Evolutionary conservation across 148 eudicot species (phyloP).

Genomic region (Rheum nobile): DNA sequence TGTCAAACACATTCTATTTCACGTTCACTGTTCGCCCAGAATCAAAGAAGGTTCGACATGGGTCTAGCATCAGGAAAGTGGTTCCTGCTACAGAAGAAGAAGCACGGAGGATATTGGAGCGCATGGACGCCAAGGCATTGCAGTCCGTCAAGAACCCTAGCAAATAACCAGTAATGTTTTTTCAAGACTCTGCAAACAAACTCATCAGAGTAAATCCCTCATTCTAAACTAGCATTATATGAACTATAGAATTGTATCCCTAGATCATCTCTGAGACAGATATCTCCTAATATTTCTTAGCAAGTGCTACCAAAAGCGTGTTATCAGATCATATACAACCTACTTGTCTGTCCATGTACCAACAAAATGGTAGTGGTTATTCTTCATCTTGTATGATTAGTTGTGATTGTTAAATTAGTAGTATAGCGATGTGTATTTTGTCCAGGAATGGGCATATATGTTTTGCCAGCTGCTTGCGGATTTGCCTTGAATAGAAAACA

Average conservation of each 20-base stretch:
- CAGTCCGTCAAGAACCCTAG: conserved; percentile 18
- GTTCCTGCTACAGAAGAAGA: conserved; percentile 89
- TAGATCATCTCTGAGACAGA: background rate
- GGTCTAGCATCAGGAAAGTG: conserved; percentile 49
- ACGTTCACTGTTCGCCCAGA: conserved; percentile 73
- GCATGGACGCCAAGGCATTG: conserved; percentile 60
- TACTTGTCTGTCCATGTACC: too few relatives aligned
- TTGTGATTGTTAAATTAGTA: background rate
- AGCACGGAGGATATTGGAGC: conserved; percentile 57
- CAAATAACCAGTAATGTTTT: conserved; percentile 6
- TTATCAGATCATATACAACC: background rate
- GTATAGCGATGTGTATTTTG: background rate
- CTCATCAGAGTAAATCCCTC: background rate
- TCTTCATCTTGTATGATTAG: background rate
- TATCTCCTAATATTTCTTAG: background rate
- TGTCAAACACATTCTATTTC: conserved; percentile 84
- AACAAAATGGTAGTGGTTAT: background rate
- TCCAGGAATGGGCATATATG: conserved; percentile 2
- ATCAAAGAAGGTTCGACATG: conserved; percentile 43
- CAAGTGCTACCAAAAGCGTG: background rate
- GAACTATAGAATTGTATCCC: background rate
- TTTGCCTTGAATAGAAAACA: background rate
- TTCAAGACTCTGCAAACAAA: background rate
- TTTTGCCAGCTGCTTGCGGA: conserved; percentile 2
- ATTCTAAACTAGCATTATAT: background rate